phyloP scores from a whole-genome alignment of 1,139 yeast species.

The Saccharomyces uvarum region DNA sequence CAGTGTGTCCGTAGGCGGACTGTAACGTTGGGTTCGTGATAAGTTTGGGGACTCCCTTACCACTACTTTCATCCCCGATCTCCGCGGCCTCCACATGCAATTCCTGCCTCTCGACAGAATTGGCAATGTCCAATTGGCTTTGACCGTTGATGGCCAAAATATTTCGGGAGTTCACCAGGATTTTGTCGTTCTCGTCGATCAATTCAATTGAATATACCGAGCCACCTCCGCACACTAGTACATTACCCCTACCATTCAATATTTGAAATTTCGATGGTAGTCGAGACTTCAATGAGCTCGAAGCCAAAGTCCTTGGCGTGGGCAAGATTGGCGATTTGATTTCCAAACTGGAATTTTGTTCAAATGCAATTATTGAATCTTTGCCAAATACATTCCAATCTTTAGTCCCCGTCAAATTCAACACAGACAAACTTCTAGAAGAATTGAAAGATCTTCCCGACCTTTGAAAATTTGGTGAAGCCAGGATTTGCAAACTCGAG shows the following conservation, averaged over 20 bases:
- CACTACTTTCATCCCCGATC: neutral
- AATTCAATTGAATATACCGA: constrained; percentile 27
- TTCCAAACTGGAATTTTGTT: constrained; percentile 26
- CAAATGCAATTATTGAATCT: constrained; percentile 25
- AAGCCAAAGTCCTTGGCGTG: constrained; percentile 8
- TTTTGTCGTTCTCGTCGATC: constrained; percentile 21
- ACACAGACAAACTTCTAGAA: constrained; percentile 22
- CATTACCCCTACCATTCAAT: constrained; percentile 30
- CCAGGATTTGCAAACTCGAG: constrained; percentile 17
- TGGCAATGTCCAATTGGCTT: constrained; percentile 22
- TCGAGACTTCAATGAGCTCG: constrained; percentile 5
- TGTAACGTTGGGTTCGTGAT: constrained; percentile 6
- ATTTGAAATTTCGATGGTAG: constrained; percentile 16
- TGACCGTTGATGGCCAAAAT: constrained; percentile 29
- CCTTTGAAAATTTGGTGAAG: constrained; percentile 16
- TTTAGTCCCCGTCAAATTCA: constrained; percentile 25
- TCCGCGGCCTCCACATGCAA: neutral
- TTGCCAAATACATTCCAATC: constrained; percentile 32
- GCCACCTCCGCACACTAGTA: constrained; percentile 29
- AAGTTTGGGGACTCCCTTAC: neutral
- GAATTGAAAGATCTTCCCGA: constrained; percentile 6
- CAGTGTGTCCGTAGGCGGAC: constrained; percentile 9
- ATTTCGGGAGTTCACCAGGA: constrained; percentile 25
- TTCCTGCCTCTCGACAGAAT: constrained; percentile 10
- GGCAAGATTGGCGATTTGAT: constrained; percentile 13